Evolutionary conservation across 306 rosid genomes (phyloP), one percentile per base, ranked within the genome.

Genomic region (Amphicarpaea edgeworthii): DNA sequence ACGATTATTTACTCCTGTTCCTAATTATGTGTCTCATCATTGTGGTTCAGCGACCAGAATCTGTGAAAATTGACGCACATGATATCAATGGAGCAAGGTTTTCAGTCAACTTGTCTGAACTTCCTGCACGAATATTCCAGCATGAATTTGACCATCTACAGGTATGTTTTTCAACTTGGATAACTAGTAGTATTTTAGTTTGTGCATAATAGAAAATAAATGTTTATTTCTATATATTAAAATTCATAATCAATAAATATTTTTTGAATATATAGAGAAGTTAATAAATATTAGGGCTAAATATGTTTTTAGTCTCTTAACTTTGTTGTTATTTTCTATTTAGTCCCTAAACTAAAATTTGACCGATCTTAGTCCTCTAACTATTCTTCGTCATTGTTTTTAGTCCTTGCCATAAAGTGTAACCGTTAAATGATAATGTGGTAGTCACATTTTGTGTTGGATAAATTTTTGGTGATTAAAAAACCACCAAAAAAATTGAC

Each of bases 131-230:
- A 43, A 85, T 95, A 21, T 95, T 95, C 83, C 98, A 92, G 87
- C 98, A 95, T 74, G 98, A 95, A 75, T 95, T 86, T 77, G 97
- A 95, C 77, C 98, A 95, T 85, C 79, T 95, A 83, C 87, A 89
- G 95, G 98, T 92, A 55, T 47, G 62, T 42, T 72, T 34, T 77
- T 82, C 40, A 28, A 64, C 77, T 47, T 46, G n/a, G 21, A 47
- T 60, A 34, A 74, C 38, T 20, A 46, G 40, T 58, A 58, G 65
- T 12, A n/a, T 58, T 58, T 58, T 58, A 26, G 65, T 7, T 0
- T 24, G 38, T 12, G 20, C 41, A 58, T 58, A n/a, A 6, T 26
- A 7, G 6, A 8, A 3, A 20, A 50, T 50, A 50, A 16, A 50
- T 17, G 1, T 47, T 47, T 50, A 34, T 6, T 12, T 24, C 12